Conservation (phyloP, 2,329 filamentous ascomycete genomes). For the Neobulgaria alba region DNA sequence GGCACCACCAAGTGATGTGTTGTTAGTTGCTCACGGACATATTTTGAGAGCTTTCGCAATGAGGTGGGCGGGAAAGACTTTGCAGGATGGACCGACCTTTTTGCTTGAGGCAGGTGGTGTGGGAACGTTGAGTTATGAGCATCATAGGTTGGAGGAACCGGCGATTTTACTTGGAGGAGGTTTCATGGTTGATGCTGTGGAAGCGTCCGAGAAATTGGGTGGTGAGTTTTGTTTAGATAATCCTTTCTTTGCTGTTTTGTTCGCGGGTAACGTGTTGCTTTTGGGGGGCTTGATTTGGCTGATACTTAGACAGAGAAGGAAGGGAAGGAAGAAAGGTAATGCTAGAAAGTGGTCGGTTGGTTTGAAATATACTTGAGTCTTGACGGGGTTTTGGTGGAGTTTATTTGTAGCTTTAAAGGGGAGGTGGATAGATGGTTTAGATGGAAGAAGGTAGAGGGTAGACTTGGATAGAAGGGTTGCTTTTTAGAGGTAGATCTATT, state of each 20-base stretch:
- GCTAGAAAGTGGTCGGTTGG: no score
- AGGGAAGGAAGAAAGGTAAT: not conserved
- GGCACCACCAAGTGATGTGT: slow-evolving; percentile 44
- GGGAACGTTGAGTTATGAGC: slow-evolving; percentile 75
- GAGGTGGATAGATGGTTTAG: no score
- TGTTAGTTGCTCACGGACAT: slow-evolving; percentile 84
- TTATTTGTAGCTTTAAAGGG: no score
- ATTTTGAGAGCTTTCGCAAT: slow-evolving; percentile 83
- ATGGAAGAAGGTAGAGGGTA: no score
- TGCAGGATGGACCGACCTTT: slow-evolving; percentile 66
- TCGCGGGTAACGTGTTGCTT: not conserved
- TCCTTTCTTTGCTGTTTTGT: not conserved
- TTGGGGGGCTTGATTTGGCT: not conserved
- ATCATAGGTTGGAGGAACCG: slow-evolving; percentile 68
- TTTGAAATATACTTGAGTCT: no score
- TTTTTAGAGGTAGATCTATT: no score
- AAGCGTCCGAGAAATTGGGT: slow-evolving; percentile 4
- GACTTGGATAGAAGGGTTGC: no score
- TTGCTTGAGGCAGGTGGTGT: slow-evolving; percentile 85
- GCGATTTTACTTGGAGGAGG: slow-evolving; percentile 70
- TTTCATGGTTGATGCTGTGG: slow-evolving; percentile 26
- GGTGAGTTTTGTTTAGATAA: not conserved
- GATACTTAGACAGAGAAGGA: not conserved
- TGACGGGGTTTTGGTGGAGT: no score
- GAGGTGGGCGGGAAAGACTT: slow-evolving; percentile 67